Conservation (phyloP, 2,329 filamentous ascomycete genomes). For the Fusarium sp. region DNA sequence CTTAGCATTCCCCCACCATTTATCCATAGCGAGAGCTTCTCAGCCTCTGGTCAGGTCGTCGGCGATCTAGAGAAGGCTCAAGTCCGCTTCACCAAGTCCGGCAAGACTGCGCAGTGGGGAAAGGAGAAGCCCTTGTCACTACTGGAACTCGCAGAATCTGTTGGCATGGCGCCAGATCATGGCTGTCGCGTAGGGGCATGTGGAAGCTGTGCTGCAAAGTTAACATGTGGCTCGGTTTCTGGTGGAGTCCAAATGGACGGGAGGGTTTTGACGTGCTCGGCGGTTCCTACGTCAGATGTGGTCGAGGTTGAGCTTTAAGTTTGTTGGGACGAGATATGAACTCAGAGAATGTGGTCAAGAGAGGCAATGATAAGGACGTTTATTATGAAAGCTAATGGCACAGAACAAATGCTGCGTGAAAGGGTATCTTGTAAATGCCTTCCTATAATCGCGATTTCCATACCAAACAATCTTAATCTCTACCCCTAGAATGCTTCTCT, state of each 20-base stretch:
- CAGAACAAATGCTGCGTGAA: background rate
- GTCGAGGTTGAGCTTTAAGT: background rate
- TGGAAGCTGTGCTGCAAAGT: background rate
- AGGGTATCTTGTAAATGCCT: background rate
- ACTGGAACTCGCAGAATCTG: conserved; percentile 12
- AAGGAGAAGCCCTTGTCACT: background rate
- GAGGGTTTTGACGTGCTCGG: background rate
- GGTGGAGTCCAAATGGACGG: background rate
- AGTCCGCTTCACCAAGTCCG: conserved; percentile 8
- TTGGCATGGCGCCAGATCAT: background rate
- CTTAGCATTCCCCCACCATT: background rate
- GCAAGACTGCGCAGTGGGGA: conserved; percentile 3
- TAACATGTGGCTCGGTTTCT: background rate
- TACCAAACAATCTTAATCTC: background rate
- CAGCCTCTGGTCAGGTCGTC: background rate
- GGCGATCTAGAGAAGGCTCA: conserved; percentile 4
- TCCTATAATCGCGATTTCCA: background rate
- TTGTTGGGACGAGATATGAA: background rate
- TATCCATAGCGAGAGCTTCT: conserved; percentile 10
- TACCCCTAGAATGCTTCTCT: background rate
- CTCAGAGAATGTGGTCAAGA: background rate
- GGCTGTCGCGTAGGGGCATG: background rate
- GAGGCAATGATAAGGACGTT: background rate
- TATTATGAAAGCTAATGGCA: background rate
- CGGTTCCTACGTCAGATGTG: background rate